phyloP scores from a whole-genome alignment of 345 rosid species.

The Syzygium jambos region DNA sequence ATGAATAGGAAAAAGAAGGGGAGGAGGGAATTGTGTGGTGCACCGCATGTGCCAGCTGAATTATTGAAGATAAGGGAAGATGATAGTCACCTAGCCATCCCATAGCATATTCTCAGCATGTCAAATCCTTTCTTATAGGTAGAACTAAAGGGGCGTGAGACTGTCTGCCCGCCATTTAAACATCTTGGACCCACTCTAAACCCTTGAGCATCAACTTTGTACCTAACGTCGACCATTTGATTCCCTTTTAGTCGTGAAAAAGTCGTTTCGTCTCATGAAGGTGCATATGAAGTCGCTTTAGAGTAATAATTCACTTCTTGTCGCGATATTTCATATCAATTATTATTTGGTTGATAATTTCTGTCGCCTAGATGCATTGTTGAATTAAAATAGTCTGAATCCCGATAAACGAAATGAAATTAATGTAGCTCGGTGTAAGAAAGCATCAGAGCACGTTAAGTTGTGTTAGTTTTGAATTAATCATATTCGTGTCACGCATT shows the following conservation, averaged over 20 bases:
- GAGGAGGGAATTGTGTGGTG: background rate
- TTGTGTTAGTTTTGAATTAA: background rate
- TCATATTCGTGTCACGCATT: background rate
- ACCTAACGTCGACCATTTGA: conserved; percentile 2
- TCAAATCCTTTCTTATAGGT: conserved; percentile 8
- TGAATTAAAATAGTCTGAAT: background rate
- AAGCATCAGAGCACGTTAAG: background rate
- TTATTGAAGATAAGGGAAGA: conserved; percentile 8
- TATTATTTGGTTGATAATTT: background rate
- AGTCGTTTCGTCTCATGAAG: background rate
- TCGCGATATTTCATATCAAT: background rate
- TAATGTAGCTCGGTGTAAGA: background rate
- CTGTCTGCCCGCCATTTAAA: conserved; percentile 6
- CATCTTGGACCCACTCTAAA: conserved; percentile 9
- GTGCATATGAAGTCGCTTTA: background rate
- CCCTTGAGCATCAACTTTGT: conserved; percentile 7
- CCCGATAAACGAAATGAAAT: background rate
- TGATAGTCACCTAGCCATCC: background rate
- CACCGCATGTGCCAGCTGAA: conserved; percentile 25
- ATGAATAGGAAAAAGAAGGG: background rate
- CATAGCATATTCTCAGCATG: background rate
- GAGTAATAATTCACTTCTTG: background rate
- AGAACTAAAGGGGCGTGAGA: background rate
- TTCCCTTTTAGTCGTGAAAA: background rate
- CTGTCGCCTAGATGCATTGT: background rate